Conservation (phyloP, 306 rosid species). For the Erythrophleum fordii region DNA sequence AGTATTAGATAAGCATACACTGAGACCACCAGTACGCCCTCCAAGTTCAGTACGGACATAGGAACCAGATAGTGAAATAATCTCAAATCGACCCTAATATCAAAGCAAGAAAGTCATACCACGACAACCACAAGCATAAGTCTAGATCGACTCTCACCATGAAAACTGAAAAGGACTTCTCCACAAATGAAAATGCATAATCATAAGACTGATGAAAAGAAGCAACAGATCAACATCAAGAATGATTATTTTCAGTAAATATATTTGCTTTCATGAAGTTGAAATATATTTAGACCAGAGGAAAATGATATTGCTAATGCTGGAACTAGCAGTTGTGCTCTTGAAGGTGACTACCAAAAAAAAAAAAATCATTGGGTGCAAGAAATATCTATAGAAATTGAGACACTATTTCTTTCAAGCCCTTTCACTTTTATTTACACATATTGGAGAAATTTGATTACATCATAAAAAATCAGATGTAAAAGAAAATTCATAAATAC, state of each 20-base stretch:
- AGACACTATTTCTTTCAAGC: not conserved
- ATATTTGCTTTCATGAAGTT: not conserved
- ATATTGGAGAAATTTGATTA: not conserved
- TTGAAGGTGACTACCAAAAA: not conserved
- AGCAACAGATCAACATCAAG: not conserved
- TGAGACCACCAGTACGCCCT: constrained; percentile 81
- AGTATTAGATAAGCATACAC: constrained; percentile 78
- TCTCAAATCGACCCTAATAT: constrained; percentile 89
- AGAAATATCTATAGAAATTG: not conserved
- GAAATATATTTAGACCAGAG: not conserved
- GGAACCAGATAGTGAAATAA: constrained; percentile 89
- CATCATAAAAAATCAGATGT: not conserved
- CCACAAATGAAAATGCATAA: not conserved
- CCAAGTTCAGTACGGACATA: constrained; percentile 79
- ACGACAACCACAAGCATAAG: constrained; percentile 12
- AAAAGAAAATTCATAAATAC: not conserved
- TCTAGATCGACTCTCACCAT: not conserved
- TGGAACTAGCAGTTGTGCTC: not conserved
- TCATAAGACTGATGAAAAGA: not conserved
- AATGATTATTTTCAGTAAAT: not conserved
- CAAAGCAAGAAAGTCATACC: constrained; percentile 39
- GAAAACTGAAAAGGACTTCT: not conserved
- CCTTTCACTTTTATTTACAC: not conserved
- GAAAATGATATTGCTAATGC: not conserved
- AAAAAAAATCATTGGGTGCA: not conserved